Percentiles rank a stretch among this genome's conserved stretches.
phyloP scores from a whole-genome alignment of 768 basidiomycete species.

The Obba rivulosa region DNA sequence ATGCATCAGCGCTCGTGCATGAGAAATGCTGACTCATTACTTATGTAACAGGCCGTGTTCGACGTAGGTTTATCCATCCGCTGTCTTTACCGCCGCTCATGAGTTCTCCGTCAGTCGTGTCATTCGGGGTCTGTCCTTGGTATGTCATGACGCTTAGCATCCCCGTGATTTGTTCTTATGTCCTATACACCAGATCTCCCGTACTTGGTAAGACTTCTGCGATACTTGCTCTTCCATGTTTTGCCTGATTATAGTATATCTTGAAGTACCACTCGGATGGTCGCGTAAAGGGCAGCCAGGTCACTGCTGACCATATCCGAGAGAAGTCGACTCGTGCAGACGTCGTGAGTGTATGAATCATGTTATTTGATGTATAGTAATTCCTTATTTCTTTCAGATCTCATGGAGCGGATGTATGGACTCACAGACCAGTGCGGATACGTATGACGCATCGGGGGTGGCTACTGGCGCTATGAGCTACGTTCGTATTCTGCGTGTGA shows the following conservation, averaged over 20 bases:
- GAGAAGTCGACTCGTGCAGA: conserved; percentile 75
- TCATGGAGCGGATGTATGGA: conserved; percentile 84
- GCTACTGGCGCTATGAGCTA: conserved; percentile 80
- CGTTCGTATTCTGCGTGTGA: conserved; percentile 35
- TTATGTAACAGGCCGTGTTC: conserved; percentile 20
- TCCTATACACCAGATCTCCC: conserved; percentile 48
- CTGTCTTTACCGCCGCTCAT: not conserved
- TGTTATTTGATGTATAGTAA: not conserved
- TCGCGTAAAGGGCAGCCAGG: conserved; percentile 24
- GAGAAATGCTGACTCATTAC: not conserved
- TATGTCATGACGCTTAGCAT: conserved; percentile 24
- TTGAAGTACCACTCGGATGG: conserved; percentile 27
- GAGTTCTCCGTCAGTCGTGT: conserved; percentile 49
- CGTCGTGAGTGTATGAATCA: conserved; percentile 47
- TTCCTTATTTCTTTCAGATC: conserved; percentile 28
- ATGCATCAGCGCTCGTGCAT: not conserved
- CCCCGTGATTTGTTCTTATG: not conserved
- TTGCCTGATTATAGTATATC: not conserved
- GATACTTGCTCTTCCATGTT: not conserved
- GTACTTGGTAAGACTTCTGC: conserved; percentile 42
- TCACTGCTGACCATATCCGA: conserved; percentile 12
- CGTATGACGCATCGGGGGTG: conserved; percentile 49
- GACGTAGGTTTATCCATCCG: conserved; percentile 20
- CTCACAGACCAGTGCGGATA: conserved; percentile 78
- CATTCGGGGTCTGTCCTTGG: conserved; percentile 89